phyloP scores from a whole-genome alignment of 192 early-diverging fungal genomes.

The Entomortierella lignicola region DNA sequence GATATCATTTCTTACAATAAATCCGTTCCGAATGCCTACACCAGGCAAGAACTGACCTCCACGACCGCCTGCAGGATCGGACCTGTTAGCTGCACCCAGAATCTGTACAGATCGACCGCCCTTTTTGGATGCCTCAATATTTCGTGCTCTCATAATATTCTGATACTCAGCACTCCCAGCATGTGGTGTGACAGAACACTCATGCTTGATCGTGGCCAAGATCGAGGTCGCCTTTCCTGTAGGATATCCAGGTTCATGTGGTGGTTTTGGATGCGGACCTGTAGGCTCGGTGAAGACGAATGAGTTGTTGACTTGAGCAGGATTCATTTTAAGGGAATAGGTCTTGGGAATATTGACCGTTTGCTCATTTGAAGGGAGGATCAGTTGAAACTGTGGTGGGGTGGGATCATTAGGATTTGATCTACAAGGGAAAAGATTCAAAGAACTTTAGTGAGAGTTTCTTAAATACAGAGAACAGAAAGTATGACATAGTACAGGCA shows the following conservation, averaged over 20 bases:
- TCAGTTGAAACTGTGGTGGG: constrained; percentile 69
- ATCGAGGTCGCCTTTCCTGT: constrained; percentile 66
- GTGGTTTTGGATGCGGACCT: constrained; percentile 36
- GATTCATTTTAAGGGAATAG: constrained; percentile 82
- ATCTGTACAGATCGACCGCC: constrained; percentile 62
- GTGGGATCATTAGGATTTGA: constrained; percentile 55
- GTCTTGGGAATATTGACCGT: constrained; percentile 80
- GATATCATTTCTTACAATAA: constrained; percentile 41
- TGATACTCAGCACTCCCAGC: constrained; percentile 69
- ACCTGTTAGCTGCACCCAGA: constrained; percentile 53
- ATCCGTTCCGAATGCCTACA: constrained; percentile 58
- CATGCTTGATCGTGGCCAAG: constrained; percentile 77
- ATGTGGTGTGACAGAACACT: constrained; percentile 73
- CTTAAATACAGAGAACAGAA: neutral
- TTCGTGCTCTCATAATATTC: constrained; percentile 75
- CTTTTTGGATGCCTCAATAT: constrained; percentile 65
- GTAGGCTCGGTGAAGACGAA: constrained; percentile 83
- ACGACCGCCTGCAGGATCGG: constrained; percentile 56
- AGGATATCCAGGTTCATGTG: constrained; percentile 31
- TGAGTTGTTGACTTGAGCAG: constrained; percentile 75
- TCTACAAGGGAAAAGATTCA: neutral
- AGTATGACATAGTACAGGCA: neutral
- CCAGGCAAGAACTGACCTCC: constrained; percentile 55
- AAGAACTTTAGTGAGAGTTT: neutral
- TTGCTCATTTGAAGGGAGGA: constrained; percentile 72